Conservation (phyloP, 371 early-diverging fungal species). For the Lichtheimia hyalospora region DNA sequence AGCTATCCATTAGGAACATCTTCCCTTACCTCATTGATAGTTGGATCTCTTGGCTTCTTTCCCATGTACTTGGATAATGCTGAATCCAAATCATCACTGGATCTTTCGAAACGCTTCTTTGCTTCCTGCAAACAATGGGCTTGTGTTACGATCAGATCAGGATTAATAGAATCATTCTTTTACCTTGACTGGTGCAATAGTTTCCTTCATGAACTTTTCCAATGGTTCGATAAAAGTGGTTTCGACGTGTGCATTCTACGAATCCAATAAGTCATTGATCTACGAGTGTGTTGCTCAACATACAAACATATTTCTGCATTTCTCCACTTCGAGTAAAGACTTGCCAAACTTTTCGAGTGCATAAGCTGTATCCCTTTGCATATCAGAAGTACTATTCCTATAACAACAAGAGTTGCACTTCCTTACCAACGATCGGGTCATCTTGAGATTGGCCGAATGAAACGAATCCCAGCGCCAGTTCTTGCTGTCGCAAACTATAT, state of each 20-base stretch:
- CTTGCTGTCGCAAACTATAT: conserved; percentile 53
- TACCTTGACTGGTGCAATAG: conserved; percentile 63
- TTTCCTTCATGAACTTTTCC: conserved; percentile 59
- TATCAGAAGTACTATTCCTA: conserved; percentile 24
- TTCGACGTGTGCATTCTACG: conserved; percentile 60
- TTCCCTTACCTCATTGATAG: conserved; percentile 49
- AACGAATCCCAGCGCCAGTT: conserved; percentile 52
- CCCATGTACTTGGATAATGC: conserved; percentile 61
- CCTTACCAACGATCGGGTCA: conserved; percentile 62
- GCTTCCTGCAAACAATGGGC: conserved; percentile 42
- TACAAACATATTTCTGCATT: conserved; percentile 64
- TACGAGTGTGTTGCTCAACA: background rate
- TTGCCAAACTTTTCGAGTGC: conserved; percentile 58
- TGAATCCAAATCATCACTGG: conserved; percentile 67
- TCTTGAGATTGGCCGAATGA: conserved; percentile 57
- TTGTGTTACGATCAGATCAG: background rate
- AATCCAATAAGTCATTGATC: background rate
- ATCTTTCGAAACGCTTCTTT: conserved; percentile 62
- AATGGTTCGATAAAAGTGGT: conserved; percentile 68
- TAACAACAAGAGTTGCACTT: background rate
- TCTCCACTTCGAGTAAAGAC: conserved; percentile 63
- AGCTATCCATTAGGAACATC: background rate
- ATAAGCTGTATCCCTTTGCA: conserved; percentile 4
- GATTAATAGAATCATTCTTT: background rate
- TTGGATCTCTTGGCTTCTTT: conserved; percentile 61